These are phyloP conservation scores for Phytophthora palmivora DNA, from an alignment of 352 stramenopile species.

Conservation along the genomic window DNA sequence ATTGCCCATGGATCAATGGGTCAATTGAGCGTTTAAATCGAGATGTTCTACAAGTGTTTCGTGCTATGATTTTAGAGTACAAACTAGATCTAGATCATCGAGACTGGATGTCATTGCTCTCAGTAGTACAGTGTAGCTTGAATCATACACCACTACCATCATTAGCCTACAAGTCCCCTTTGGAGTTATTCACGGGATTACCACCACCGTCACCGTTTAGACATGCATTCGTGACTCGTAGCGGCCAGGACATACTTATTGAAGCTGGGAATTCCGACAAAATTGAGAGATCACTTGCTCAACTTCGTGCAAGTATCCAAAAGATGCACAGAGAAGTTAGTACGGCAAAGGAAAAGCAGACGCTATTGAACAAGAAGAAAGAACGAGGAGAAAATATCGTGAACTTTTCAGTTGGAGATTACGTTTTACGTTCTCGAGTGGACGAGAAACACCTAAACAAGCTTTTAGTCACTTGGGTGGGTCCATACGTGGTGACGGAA, in stretches of 20 bases:
- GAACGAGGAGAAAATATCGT: slow-evolving; percentile 9
- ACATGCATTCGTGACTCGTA: background rate
- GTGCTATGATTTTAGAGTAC: background rate
- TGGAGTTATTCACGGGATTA: background rate
- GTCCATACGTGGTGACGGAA: slow-evolving; percentile 30
- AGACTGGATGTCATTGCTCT: background rate
- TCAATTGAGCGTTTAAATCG: background rate
- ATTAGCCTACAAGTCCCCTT: background rate
- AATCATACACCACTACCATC: background rate
- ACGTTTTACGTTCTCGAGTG: slow-evolving; percentile 33
- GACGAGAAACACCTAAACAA: slow-evolving; percentile 35
- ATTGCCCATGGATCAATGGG: too few species aligned
- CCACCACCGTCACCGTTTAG: background rate
- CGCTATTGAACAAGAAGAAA: slow-evolving; percentile 4
- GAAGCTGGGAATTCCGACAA: too few species aligned
- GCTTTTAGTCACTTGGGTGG: slow-evolving; percentile 35
- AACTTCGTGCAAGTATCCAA: background rate
- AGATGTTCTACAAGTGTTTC: background rate
- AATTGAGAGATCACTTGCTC: background rate
- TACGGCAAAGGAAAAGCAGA: slow-evolving; percentile 16
- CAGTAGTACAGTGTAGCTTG: background rate
- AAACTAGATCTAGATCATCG: background rate
- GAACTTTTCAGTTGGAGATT: slow-evolving; percentile 34
- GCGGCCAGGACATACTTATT: background rate
- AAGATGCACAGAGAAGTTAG: background rate